Base-by-base conservation (phyloP, 768 basidiomycete genomes). In the Tubosaeta sp. region DNA sequence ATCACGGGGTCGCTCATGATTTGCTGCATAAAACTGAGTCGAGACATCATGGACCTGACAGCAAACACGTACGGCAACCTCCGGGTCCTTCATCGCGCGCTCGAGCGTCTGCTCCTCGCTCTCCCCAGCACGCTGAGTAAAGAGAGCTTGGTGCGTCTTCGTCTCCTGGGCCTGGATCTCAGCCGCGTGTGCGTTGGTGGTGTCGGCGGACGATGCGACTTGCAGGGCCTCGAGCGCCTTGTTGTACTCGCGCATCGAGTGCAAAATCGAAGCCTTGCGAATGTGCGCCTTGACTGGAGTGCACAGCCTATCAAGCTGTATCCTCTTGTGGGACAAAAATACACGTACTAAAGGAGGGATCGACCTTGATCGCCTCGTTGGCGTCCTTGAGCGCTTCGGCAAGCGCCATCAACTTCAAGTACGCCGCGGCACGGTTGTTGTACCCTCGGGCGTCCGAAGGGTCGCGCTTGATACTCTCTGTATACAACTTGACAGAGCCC, bases 341-440 rank as follows among this genome's bases (percentile, higher is more conserved):
- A 25, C 34, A 64, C 83, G 58, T 57, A 90, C 87, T 81, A 64
- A 97, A 96, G 44, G 75, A 75, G 31, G 91, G 83, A 70, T 98
- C 95, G 44, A 88, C 81, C 70, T 84, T 86, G 76, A 98, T 93
- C 22, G 96, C 93, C 68, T 89, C 84, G 49, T 99, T 83, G 34
- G 84, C 91, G 62, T 99, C 96, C 71, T 98, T 98, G 64, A 98
- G 78, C 1, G 94, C 96, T 68, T 99, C 96, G 11, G 94, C 89
- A 27, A 98, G 71, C 1, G 96, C 96, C 38, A 80, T 80, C 35
- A 99, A 83, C 74, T 98, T 98, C 72, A 87, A 91, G 73, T 96
- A 97, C 21, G 93, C 94, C 25, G 93, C 87, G n/a, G 96, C 93
- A 44, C 96, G 87, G 74, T 99, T 99, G 69, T 95, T 98, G 76